phyloP scores from a whole-genome alignment of 2,329 filamentous ascomycete genomes.

The Xylaria sp. region DNA sequence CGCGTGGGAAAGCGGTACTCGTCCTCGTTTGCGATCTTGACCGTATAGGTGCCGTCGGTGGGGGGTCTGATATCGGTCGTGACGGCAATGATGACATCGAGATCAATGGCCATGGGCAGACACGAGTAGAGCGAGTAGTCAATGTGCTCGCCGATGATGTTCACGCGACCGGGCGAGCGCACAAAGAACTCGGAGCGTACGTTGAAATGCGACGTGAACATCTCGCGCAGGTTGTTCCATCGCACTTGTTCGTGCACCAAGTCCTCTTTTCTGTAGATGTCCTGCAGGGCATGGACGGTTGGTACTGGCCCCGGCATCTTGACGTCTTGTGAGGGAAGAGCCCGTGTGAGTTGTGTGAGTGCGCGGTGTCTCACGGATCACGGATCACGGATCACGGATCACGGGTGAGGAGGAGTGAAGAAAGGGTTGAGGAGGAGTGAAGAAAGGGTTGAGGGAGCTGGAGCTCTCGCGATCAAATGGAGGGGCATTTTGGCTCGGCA shows the following conservation, averaged over 20 bases:
- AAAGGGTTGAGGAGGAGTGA: background rate
- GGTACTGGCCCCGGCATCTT: conserved; percentile 61
- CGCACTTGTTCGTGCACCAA: conserved; percentile 61
- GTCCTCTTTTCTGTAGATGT: conserved; percentile 77
- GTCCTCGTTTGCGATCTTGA: conserved; percentile 77
- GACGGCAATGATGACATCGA: conserved; percentile 85
- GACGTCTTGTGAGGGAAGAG: background rate
- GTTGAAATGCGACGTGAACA: conserved; percentile 67
- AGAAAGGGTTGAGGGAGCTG: background rate
- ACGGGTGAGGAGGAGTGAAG: background rate
- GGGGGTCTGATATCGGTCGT: conserved; percentile 43
- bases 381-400: conserved; percentile 1
- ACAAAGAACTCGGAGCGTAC: conserved; percentile 72
- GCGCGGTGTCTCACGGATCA: background rate
- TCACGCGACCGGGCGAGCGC: conserved; percentile 88
- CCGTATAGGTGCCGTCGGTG: conserved; percentile 51
- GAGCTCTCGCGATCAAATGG: conserved; percentile 8
- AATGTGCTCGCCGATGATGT: conserved; percentile 98
- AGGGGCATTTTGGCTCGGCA: conserved; percentile 13
- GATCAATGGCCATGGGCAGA: conserved; percentile 89
- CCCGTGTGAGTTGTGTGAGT: background rate
- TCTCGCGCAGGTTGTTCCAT: conserved; percentile 68
- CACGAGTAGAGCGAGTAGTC: conserved; percentile 97
- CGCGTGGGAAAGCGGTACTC: conserved; percentile 67
- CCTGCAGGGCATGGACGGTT: conserved; percentile 65